Conservation (phyloP, 345 rosid genomes). For the Corchorus capsularis region DNA sequence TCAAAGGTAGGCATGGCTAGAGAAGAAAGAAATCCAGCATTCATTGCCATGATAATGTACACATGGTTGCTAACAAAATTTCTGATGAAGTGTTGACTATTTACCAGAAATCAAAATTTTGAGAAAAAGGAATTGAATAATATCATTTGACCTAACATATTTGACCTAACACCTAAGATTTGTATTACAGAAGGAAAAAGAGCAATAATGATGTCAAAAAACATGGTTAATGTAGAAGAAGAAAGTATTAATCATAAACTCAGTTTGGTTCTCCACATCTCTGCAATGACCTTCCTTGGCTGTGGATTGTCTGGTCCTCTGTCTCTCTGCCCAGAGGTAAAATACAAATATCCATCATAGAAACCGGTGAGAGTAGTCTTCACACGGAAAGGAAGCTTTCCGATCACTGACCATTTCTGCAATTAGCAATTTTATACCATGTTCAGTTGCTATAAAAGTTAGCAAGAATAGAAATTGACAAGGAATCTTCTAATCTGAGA, state of each 20-base stretch:
- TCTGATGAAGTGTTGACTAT: not conserved
- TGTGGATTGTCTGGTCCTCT: conserved; percentile 83
- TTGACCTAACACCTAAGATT: not conserved
- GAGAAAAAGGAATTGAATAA: not conserved
- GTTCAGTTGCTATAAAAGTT: not conserved
- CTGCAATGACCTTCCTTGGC: conserved; percentile 72
- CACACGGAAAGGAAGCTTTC: conserved; percentile 76
- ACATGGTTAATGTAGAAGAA: not conserved
- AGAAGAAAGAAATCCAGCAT: not conserved
- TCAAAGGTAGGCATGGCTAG: not conserved
- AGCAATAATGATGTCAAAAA: not conserved
- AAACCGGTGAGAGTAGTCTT: conserved; percentile 67
- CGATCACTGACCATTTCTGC: conserved; percentile 88
- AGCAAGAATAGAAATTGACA: not conserved
- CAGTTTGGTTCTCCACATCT: conserved; percentile 83
- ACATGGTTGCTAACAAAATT: not conserved
- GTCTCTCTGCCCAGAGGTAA: conserved; percentile 84
- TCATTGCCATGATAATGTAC: not conserved
- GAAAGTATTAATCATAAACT: conserved; percentile 29
- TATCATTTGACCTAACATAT: too few relatives aligned
- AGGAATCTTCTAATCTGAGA: not conserved
- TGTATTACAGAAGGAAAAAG: not conserved
- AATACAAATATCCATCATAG: conserved; percentile 82
- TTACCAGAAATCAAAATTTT: not conserved
- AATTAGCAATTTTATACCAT: conserved; percentile 11